Percentiles rank a stretch among this genome's conserved stretches.
phyloP scores from a whole-genome alignment of 192 early-diverging fungal species.

The Entomortierella parvispora region DNA sequence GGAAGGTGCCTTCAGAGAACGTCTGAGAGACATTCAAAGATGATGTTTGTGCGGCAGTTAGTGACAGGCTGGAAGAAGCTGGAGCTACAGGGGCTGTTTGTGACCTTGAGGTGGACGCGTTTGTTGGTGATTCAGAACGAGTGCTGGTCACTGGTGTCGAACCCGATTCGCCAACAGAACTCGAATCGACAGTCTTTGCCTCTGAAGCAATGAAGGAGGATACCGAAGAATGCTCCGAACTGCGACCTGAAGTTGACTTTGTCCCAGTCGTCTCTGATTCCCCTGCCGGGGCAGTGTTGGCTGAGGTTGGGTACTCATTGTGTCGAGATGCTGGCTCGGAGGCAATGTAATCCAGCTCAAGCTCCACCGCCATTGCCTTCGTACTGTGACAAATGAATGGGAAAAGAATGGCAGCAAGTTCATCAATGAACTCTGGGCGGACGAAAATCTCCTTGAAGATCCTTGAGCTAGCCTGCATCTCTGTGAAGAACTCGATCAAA shows the following conservation, averaged over 20 bases:
- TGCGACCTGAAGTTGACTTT: slow-evolving; percentile 8
- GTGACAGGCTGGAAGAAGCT: slow-evolving; percentile 11
- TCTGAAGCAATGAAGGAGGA: slow-evolving; percentile 19
- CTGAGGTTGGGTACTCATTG: slow-evolving; percentile 4
- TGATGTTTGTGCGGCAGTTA: slow-evolving; percentile 25
- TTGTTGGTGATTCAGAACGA: slow-evolving; percentile 25
- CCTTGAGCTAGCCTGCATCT: slow-evolving; percentile 57
- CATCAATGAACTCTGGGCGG: slow-evolving; percentile 62
- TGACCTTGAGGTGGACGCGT: background rate
- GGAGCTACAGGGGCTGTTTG: background rate
- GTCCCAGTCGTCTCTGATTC: background rate
- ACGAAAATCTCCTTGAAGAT: slow-evolving; percentile 63
- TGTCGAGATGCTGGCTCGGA: slow-evolving; percentile 26
- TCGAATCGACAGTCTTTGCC: slow-evolving; percentile 16
- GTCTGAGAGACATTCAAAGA: slow-evolving; percentile 42
- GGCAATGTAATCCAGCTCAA: slow-evolving; percentile 59
- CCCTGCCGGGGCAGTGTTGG: slow-evolving; percentile 7
- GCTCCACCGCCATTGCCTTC: slow-evolving; percentile 53
- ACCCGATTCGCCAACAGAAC: slow-evolving; percentile 21
- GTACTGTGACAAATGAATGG: slow-evolving; percentile 58
- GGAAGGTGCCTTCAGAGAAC: slow-evolving; percentile 34
- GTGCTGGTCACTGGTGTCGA: slow-evolving; percentile 20
- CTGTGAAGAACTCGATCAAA: slow-evolving; percentile 56
- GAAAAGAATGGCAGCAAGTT: slow-evolving; percentile 64
- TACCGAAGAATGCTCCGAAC: slow-evolving; percentile 21